phyloP scores from a whole-genome alignment of 345 rosid genomes.

The Populus alba region DNA sequence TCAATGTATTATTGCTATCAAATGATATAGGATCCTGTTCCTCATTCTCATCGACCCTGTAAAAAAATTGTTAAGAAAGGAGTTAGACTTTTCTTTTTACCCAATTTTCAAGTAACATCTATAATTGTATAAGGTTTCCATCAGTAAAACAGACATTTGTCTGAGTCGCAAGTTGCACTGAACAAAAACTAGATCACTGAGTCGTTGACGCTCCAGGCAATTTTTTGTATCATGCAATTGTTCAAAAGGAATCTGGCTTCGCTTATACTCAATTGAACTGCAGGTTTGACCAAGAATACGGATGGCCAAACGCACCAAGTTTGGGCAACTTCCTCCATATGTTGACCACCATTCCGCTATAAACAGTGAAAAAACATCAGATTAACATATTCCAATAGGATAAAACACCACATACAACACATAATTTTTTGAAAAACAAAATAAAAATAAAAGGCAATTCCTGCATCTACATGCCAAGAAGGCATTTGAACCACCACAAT shows the following conservation, averaged over 20 bases:
- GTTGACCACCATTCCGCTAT: constrained; percentile 99
- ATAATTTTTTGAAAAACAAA: not conserved
- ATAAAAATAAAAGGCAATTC: not conserved
- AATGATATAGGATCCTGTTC: constrained; percentile 24
- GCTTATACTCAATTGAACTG: constrained; percentile 46
- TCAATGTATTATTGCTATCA: constrained; percentile 11
- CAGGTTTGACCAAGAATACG: constrained; percentile 82
- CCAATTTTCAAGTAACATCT: constrained; percentile 4
- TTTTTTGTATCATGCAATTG: constrained; percentile 56
- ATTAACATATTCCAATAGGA: not conserved
- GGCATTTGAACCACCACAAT: not conserved
- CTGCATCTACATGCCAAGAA: not conserved
- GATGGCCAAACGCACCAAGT: constrained; percentile 69
- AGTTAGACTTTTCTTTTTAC: not conserved
- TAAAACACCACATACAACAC: not conserved
- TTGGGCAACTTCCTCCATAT: constrained; percentile 91
- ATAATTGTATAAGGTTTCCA: not conserved
- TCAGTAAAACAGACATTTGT: constrained; percentile 44
- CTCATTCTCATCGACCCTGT: constrained; percentile 9
- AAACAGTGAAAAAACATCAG: constrained; percentile 11
- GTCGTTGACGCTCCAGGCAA: constrained; percentile 66
- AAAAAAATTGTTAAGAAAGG: not conserved
- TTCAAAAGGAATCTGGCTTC: constrained; percentile 34
- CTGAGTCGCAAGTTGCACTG: constrained; percentile 73
- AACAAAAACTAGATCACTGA: constrained; percentile 65